Base-by-base conservation (phyloP, 2,329 filamentous ascomycete species). In the Colletotrichum horii region DNA sequence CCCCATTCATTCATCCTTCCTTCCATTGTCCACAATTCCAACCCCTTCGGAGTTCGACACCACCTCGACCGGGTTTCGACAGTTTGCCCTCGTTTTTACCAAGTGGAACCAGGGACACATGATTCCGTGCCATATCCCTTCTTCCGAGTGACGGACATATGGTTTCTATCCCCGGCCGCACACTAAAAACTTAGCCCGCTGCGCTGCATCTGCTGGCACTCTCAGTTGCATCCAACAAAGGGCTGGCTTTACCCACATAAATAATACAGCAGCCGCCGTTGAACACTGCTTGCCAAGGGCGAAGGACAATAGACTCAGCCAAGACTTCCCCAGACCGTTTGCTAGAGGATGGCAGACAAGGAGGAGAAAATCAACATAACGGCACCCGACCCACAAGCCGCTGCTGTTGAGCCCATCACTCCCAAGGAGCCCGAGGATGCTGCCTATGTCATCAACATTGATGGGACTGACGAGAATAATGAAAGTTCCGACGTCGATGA, bases 321-420 rank as follows among this genome's bases (percentile, higher is more conserved):
- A 48, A 58, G 58, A 55, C 34, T 61, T 61, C 15, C 28, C 30
- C 24, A 26, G 64, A 34, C 19, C 64, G 60, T 60, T 60, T 52
- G 70, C 65, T 48, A 65, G 64, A 76, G 30, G 32, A 76, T 76
- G 74, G 70, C 74, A 69, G 81, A 80, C 55, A 83, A 82, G 72
- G 79, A 81, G 62, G 78, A 79, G 74, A 76, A 76, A 67, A 69
- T 65, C 36, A 74, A 76, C 58, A 65, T 76, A 48, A 81, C 79
- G 73, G 79, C 81, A 36, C 78, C 81, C 38, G 81, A 84, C 76
- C 76, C 78, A 60, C 77, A 79, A 60, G 81, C 81, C 55, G 80
- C 80, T 64, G 77, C 80, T n/a, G 71, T 81, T 28, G 77, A 82
- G n/a, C 79, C 81, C 19, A 69, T 75, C 55, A 52, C 73, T 15